A percentile compares a stretch with the other conserved stretches of the same genome.
These are phyloP conservation scores for Boletus rufocinnamomeus DNA, from an alignment of 768 basidiomycete species.

Conservation along the genomic window DNA sequence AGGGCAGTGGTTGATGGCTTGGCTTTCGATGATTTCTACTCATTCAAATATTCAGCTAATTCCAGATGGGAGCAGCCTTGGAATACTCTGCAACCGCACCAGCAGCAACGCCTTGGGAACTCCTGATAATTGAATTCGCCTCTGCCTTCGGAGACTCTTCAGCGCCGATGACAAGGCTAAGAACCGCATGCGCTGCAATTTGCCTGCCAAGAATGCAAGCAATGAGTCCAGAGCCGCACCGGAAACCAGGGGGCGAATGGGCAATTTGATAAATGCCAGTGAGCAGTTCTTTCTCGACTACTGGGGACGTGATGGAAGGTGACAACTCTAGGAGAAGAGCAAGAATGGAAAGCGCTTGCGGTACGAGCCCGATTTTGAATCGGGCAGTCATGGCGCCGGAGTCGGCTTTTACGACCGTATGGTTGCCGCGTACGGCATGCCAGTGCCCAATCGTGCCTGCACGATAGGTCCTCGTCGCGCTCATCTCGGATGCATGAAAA, in stretches of 20 bases:
- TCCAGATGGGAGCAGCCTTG: slow-evolving; percentile 50
- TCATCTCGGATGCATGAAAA: too few species aligned
- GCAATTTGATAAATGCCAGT: slow-evolving; percentile 67
- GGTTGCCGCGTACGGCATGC: too few species aligned
- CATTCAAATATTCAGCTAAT: slow-evolving; percentile 1
- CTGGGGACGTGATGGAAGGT: slow-evolving; percentile 68
- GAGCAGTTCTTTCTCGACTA: slow-evolving; percentile 69
- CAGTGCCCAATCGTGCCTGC: too few species aligned
- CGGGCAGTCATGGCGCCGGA: too few species aligned
- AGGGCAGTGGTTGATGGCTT: slow-evolving; percentile 74
- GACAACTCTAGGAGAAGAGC: slow-evolving; percentile 69
- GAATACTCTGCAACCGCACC: slow-evolving; percentile 85
- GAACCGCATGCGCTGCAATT: slow-evolving; percentile 80
- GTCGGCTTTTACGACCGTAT: too few species aligned
- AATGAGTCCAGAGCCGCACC: slow-evolving; percentile 80
- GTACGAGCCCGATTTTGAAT: too few species aligned
- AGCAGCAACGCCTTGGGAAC: slow-evolving; percentile 68
- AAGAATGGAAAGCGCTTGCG: slow-evolving; percentile 63
- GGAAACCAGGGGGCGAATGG: slow-evolving; percentile 75
- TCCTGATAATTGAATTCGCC: slow-evolving; percentile 61
- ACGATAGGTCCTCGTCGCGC: too few species aligned
- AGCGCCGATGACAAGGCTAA: slow-evolving; percentile 64
- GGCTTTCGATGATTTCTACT: slow-evolving; percentile 57
- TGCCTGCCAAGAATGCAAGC: slow-evolving; percentile 84
- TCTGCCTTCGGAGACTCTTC: slow-evolving; percentile 66